Conservation (phyloP, 345 rosid species). For the Iberis pinnata region DNA sequence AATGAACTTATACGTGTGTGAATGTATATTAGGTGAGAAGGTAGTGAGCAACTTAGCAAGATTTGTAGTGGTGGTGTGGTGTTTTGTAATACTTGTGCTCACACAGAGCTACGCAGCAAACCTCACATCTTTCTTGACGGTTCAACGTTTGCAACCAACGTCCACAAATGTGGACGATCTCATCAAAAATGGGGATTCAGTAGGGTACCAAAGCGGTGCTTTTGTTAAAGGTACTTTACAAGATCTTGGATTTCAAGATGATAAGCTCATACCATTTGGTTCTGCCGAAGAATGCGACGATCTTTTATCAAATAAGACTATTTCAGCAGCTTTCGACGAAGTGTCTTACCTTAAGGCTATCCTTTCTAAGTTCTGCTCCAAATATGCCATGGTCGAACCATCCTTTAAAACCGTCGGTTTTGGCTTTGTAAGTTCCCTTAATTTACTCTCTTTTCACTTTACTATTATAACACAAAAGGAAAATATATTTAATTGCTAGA, state of each 20-base stretch:
- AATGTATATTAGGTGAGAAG: slow-evolving; percentile 24
- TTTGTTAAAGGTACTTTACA: neutral
- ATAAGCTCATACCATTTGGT: neutral
- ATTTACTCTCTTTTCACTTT: too few relatives aligned
- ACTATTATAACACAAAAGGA: too few relatives aligned
- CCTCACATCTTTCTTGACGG: slow-evolving; percentile 35
- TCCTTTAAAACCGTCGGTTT: slow-evolving; percentile 31
- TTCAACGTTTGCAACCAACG: slow-evolving; percentile 23
- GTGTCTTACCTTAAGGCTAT: slow-evolving; percentile 27
- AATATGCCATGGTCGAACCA: slow-evolving; percentile 27
- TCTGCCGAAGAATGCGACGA: slow-evolving; percentile 10
- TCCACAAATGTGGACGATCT: slow-evolving; percentile 11
- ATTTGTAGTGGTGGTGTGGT: slow-evolving; percentile 33
- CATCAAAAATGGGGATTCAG: neutral
- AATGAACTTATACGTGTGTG: neutral
- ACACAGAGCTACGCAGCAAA: slow-evolving; percentile 39
- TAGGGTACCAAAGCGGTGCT: slow-evolving; percentile 12
- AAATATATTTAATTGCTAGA: too few relatives aligned
- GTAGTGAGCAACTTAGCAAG: slow-evolving; percentile 35
- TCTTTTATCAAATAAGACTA: slow-evolving; percentile 27
- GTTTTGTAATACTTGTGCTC: slow-evolving; percentile 33
- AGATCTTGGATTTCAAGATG: neutral
- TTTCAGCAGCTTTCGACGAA: slow-evolving; percentile 34
- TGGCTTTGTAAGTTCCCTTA: slow-evolving; percentile 34
- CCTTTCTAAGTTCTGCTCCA: slow-evolving; percentile 8